phyloP scores from a whole-genome alignment of 225 moss, liverwort and hornwort genomes.

The Rhytidiadelphus loreus region DNA sequence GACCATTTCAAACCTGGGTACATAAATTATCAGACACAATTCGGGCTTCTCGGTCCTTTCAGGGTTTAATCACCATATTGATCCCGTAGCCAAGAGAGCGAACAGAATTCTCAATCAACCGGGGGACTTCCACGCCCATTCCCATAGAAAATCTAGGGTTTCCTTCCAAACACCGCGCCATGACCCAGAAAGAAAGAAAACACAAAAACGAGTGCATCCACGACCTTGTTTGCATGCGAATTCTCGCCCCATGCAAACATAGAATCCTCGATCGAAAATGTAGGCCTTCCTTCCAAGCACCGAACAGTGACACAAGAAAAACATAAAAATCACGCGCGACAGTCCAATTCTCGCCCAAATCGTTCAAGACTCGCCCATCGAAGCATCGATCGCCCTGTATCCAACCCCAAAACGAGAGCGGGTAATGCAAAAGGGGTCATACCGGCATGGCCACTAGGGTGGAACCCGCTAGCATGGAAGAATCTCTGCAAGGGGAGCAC shows the following conservation, averaged over 20 bases:
- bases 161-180: not conserved
- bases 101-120: not conserved
- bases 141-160: not conserved
- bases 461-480: not conserved
- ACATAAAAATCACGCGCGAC: no score
- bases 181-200: not conserved
- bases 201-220: not conserved
- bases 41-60: not conserved
- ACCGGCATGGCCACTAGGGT: slow-evolving; percentile 1
- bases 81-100: not conserved
- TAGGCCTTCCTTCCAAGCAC: not conserved
- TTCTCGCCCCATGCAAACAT: not conserved
- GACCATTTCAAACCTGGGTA: not conserved
- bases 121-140: not conserved
- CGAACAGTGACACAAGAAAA: not conserved
- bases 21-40: not conserved
- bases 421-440: not conserved
- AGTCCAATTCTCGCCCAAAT: not conserved
- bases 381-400: not conserved
- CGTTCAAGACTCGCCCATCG: not conserved
- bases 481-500: not conserved
- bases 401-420: not conserved
- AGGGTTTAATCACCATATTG: no score
- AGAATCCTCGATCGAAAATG: not conserved
- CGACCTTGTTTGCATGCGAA: not conserved